Evolutionary conservation across 1,139 yeast genomes (phyloP).

Genomic region (Geotrichum cucujoidarum): DNA sequence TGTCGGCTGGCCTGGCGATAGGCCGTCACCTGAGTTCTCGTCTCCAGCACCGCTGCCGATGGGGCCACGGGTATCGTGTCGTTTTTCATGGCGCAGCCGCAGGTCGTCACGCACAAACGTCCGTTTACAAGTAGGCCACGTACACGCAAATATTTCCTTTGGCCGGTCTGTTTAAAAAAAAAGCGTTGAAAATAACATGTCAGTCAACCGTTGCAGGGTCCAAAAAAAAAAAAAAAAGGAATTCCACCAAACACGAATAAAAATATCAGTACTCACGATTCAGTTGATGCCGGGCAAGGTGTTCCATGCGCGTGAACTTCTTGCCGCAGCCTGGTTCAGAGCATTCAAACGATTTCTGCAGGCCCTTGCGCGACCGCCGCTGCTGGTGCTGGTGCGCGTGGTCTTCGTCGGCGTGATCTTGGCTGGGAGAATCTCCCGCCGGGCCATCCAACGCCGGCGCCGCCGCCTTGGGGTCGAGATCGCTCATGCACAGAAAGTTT

Average conservation of each 20-base stretch:
- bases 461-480: no score
- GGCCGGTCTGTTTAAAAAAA: conserved; percentile 9
- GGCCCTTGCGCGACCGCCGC: conserved; percentile 33
- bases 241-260: no score
- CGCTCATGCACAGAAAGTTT: no score
- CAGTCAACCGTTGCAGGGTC: neutral
- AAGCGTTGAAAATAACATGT: no score
- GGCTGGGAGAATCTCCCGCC: no score
- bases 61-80: conserved; percentile 5
- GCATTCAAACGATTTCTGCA: conserved; percentile 40
- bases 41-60: neutral
- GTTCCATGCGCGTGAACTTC: conserved; percentile 52
- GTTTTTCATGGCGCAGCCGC: conserved; percentile 9
- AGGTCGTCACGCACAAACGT: conserved; percentile 17
- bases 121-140: conserved; percentile 13
- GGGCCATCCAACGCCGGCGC: no score
- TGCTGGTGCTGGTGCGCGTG: no score
- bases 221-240: no score
- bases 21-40: neutral
- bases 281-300: conserved; percentile 39
- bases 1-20: no score
- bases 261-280: conserved; percentile 32
- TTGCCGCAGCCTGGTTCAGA: conserved; percentile 54
- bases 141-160: conserved; percentile 11
- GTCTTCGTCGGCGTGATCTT: no score